Percentiles rank a stretch among this genome's conserved stretches.
These are phyloP conservation scores for Fomes fomentarius DNA, from an alignment of 1,284 basidiomycete genomes.

Conservation along the genomic window DNA sequence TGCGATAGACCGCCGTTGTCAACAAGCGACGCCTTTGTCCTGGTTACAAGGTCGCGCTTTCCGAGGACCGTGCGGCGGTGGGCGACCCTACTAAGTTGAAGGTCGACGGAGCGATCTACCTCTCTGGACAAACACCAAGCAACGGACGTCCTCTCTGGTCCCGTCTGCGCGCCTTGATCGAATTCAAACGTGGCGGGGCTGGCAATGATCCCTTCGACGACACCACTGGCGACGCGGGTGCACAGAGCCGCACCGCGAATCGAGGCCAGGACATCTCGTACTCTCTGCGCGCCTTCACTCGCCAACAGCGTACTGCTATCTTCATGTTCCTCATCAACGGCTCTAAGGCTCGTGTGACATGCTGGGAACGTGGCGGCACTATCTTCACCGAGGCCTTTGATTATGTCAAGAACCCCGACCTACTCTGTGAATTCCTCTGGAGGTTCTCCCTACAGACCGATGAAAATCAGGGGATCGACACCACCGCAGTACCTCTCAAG, in stretches of 20 bases:
- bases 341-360: neutral
- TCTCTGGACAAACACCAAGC: neutral
- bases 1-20: neutral
- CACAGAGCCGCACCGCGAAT: neutral
- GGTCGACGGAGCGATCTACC: slow-evolving; percentile 7
- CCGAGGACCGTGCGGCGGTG: neutral
- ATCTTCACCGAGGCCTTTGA: neutral
- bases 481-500: neutral
- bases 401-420: neutral
- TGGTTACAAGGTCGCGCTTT: neutral
- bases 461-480: neutral
- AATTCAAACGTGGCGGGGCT: neutral
- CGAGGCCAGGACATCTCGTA: neutral
- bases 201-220: slow-evolving; percentile 7
- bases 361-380: slow-evolving; percentile 2
- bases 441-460: neutral
- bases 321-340: neutral
- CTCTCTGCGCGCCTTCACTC: neutral
- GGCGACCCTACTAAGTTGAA: neutral
- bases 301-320: neutral
- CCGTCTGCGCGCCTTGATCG: slow-evolving; percentile 2
- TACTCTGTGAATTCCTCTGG: neutral
- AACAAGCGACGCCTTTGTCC: neutral
- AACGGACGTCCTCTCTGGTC: slow-evolving; percentile 4
- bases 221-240: neutral